These are phyloP conservation scores for Trichoderma atroviride DNA, from an alignment of 2,329 filamentous ascomycete genomes.

Conservation along the genomic window DNA sequence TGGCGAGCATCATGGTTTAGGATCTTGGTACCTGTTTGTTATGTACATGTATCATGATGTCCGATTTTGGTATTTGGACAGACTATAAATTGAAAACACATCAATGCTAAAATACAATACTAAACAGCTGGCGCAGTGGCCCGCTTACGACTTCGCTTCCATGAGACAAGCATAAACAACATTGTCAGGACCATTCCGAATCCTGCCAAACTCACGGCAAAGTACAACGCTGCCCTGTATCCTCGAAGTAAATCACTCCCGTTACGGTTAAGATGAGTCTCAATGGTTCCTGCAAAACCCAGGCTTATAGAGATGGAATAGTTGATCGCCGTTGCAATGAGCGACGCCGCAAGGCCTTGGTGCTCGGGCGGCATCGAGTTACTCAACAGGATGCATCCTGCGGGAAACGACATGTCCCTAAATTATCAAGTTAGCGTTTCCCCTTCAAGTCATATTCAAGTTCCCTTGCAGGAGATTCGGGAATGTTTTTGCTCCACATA, in stretches of 20 bases:
- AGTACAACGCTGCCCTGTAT: conserved; percentile 41
- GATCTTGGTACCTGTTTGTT: not conserved
- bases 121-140: not conserved
- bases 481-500: not conserved
- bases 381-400: conserved; percentile 59
- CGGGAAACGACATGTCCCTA: conserved; percentile 66
- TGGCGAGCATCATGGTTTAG: not conserved
- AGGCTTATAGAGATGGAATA: conserved; percentile 65
- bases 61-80: not conserved
- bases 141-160: conserved; percentile 8
- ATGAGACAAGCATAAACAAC: conserved; percentile 20
- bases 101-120: not conserved
- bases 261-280: conserved; percentile 34
- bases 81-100: not conserved
- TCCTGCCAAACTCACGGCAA: conserved; percentile 10
- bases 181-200: conserved; percentile 16
- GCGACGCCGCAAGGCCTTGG: conserved; percentile 46
- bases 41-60: not conserved
- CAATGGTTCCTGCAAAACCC: conserved; percentile 62
- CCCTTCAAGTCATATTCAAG: conserved; percentile 27
- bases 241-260: conserved; percentile 32
- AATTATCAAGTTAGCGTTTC: conserved; percentile 31
- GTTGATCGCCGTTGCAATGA: conserved; percentile 65
- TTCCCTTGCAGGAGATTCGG: not conserved
- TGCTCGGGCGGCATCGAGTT: conserved; percentile 48